Evolutionary conservation across 2,329 filamentous ascomycete species (phyloP).

Genomic region (Monosporascus sp.): DNA sequence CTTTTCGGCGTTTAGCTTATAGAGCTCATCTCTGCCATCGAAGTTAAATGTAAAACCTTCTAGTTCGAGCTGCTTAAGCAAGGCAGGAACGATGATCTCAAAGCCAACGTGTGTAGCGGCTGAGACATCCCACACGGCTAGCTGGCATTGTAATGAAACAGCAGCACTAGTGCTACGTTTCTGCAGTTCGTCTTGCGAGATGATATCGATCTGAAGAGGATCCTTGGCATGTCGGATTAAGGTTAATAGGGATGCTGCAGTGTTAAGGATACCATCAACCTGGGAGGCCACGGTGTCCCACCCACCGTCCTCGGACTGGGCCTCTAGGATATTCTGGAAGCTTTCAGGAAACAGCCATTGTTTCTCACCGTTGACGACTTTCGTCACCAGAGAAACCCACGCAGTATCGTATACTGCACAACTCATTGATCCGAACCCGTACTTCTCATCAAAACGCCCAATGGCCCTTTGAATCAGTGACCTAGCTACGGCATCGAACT

Average conservation of each 20-base stretch:
- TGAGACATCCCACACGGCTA: background rate
- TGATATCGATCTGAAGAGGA: background rate
- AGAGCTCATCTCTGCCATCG: background rate
- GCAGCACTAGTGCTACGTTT: background rate
- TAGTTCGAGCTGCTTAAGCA: background rate
- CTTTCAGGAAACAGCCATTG: constrained; percentile 28
- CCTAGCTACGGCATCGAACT: no score
- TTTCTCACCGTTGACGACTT: constrained; percentile 8
- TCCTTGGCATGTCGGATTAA: background rate
- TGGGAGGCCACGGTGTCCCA: constrained; percentile 22
- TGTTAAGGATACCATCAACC: constrained; percentile 31
- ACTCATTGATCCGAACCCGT: constrained; percentile 20
- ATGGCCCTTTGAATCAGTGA: constrained; percentile 12
- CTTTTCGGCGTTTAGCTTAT: background rate
- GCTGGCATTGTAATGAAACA: background rate
- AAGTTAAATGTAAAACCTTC: background rate
- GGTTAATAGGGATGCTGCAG: constrained; percentile 6
- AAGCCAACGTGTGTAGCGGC: background rate
- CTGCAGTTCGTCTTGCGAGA: background rate
- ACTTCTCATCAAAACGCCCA: constrained; percentile 3
- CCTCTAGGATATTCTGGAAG: constrained; percentile 24
- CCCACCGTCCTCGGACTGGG: constrained; percentile 19
- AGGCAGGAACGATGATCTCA: background rate
- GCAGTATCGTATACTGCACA: constrained; percentile 29
- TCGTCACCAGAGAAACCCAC: constrained; percentile 28